A percentile compares a stretch with the other conserved stretches of the same genome.
phyloP scores from a whole-genome alignment of 371 early-diverging fungal species.

The Mortierella polycephala region DNA sequence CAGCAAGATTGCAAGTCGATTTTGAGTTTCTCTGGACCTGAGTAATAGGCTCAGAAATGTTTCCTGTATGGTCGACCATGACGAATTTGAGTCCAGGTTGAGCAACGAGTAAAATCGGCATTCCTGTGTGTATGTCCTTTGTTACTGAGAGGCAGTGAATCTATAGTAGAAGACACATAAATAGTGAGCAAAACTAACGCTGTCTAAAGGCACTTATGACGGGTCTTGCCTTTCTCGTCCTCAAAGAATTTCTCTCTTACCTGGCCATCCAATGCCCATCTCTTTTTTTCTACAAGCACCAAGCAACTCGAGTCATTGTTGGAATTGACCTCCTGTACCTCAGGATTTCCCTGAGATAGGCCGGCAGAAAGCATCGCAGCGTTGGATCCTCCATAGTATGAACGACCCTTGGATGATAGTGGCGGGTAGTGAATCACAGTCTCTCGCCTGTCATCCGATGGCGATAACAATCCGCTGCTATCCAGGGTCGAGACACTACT shows the following conservation, averaged over 20 bases:
- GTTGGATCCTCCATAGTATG: conserved; percentile 9
- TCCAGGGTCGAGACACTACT: conserved; percentile 48
- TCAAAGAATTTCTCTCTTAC: conserved; percentile 24
- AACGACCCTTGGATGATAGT: conserved; percentile 20
- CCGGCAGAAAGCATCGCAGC: background rate
- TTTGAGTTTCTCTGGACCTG: conserved; percentile 24
- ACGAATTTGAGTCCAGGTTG: conserved; percentile 72
- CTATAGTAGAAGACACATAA: background rate
- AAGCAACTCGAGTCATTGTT: conserved; percentile 20
- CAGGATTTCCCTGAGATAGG: conserved; percentile 1
- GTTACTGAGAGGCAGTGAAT: conserved; percentile 47
- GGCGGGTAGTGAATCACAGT: conserved; percentile 46
- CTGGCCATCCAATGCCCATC: conserved; percentile 73
- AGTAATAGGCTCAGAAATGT: conserved; percentile 57
- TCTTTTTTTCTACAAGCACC: conserved; percentile 60
- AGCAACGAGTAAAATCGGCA: conserved; percentile 65
- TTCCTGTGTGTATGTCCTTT: conserved; percentile 33
- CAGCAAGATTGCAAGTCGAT: conserved; percentile 5
- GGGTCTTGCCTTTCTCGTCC: background rate
- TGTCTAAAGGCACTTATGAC: too few relatives aligned
- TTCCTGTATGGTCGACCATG: conserved; percentile 67
- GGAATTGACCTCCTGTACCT: conserved; percentile 11
- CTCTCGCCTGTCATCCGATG: conserved; percentile 39
- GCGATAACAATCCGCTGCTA: conserved; percentile 48
- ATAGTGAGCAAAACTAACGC: background rate